A percentile compares a stretch with the other conserved stretches of the same genome.
phyloP scores from a whole-genome alignment of 108 stramenopile genomes.

The Nitzschia putrida region DNA sequence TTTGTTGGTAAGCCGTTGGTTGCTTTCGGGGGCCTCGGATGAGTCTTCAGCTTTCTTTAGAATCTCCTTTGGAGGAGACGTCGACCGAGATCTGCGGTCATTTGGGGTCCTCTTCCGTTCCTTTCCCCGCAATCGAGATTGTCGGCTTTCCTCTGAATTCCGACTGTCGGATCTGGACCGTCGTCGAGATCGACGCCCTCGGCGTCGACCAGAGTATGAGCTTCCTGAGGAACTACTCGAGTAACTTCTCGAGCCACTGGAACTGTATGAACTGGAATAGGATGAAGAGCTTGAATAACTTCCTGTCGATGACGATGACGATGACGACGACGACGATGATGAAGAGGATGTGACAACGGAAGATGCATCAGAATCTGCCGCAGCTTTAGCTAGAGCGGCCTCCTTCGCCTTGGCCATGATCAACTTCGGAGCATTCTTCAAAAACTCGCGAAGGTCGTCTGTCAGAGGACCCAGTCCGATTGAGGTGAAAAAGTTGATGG shows the following conservation, averaged over 20 bases:
- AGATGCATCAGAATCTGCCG: constrained; percentile 52
- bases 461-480: constrained; percentile 98
- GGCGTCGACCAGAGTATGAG: constrained; percentile 13
- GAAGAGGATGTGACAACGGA: constrained; percentile 31
- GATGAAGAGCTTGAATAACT: neutral
- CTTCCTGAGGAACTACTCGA: constrained; percentile 3
- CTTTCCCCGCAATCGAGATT: neutral
- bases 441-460: constrained; percentile 92
- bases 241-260: constrained; percentile 5
- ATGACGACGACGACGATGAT: constrained; percentile 20
- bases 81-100: neutral
- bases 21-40: no score
- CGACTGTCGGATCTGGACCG: constrained; percentile 3
- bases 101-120: neutral
- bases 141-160: neutral
- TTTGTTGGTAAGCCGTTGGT: neutral
- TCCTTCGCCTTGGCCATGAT: constrained; percentile 78
- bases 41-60: neutral
- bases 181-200: neutral
- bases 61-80: constrained; percentile 19
- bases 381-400: constrained; percentile 55
- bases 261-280: neutral
- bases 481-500: constrained; percentile 98
- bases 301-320: constrained; percentile 1
- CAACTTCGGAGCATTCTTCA: constrained; percentile 91